Evolutionary conservation across 176 grass and related monocot species (phyloP), one percentile per base, ranked within the genome.

Genomic region (Carex kokanica): DNA sequence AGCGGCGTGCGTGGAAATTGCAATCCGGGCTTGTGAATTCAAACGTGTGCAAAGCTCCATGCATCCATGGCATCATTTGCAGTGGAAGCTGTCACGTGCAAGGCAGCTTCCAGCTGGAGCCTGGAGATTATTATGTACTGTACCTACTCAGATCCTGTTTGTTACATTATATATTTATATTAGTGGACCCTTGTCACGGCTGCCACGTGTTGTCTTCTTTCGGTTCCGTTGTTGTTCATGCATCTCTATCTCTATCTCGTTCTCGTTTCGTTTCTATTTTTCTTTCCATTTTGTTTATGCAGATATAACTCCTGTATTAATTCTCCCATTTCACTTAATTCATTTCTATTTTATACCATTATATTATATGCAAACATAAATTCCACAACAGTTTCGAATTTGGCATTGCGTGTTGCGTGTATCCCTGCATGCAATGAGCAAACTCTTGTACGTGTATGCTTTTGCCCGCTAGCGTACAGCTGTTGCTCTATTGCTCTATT

Each of bases 161-260:
- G 66, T 70, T 41, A 70, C 72, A 43, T 75, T 31, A 18, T 34
- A 34, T 34, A 34, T 34, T 34, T 75, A 75, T 69, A 8, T 9
- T 47, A 8, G 60, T 24, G 80, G 80, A 67, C 58, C 31, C 56
- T 21, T 54, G 34, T 53, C 54, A 74, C 51, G 58, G 45, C 69
- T 40, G 88, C 60, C 49, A 72, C 84, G 80, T 64, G 84, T 10
- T 71, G 80, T 73, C 84, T 57, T 84, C 18, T 70, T 70, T 43
- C 4, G 6, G 6, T 20, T 43, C 6, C 0, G 1, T 60, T 20
- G 38, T 32, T 70, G 6, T 36, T 27, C 13, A 62, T 1, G 51
- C 49, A 67, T 18, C 11, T n/a, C n/a, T n/a, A n/a, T n/a, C n/a
- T 58, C 25, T 40, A 24, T 15, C 8, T 8, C 24, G 1, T 34